Base-by-base conservation (phyloP, 2,329 filamentous ascomycete genomes). In the Orbilia javanica region DNA sequence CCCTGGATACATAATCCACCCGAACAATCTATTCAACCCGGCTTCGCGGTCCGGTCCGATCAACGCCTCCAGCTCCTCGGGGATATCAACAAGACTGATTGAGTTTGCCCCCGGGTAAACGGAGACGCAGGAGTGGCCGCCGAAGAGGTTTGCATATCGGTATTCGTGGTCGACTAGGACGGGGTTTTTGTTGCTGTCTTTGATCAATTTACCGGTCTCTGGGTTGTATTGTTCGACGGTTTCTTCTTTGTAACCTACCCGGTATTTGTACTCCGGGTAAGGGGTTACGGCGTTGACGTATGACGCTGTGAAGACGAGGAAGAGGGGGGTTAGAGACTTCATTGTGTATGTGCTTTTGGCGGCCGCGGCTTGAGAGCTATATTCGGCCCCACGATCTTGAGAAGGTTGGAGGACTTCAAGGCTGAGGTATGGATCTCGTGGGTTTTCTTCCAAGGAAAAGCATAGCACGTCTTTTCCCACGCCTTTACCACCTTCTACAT, bases 1-100 rank as follows among this genome's bases (percentile, higher is more conserved):
- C 0, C 39, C 39, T 0, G 65, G 72, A 13, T 70, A 76, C 66
- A 76, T 70, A 42, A 76, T 31, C 72, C 72, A 76, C 1, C 72
- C 72, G 57, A 70, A 76, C 7, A 39, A 7, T 34, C 55, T 29
- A 27, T 46, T 7, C 31, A 60, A 6, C 8, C 31, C 44, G 7
- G 11, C 18, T 25, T 31, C 13, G 39, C 57, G 52, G 4, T 20
- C 52, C 1, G 22, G 4, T 1, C 18, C 11, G 29, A 50, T 36
- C 5, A 69, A 42, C 6, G 44, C 36, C 8, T 29, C 1, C 1
- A 72, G 34, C 8, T 65, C 34, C 8, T 34, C 0, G 3, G 71
- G 71, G 15, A 69, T 13, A 11, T 69, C 64, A 0, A 34, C 6
- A 3, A 76, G 20, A 8, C 48, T 25, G 22, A 75, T 39, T 7